A percentile compares a stretch with the other conserved stretches of the same genome.
These are phyloP conservation scores for Ambrosia artemisiifolia DNA, from an alignment of 129 eudicot species.

Conservation along the genomic window DNA sequence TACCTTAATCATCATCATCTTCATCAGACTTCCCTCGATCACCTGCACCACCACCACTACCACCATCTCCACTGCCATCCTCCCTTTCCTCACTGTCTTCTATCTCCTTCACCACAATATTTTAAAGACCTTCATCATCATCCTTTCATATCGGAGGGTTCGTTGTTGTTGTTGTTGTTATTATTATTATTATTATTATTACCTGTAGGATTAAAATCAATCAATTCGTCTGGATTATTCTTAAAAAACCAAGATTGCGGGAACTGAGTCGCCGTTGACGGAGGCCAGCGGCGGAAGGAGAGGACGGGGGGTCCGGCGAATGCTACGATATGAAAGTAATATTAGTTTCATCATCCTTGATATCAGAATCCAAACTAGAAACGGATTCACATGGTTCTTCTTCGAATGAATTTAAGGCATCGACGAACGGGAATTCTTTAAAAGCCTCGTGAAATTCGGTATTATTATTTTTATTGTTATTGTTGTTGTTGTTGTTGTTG, in stretches of 20 bases:
- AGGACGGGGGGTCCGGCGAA: not conserved
- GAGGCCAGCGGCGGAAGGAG: constrained; percentile 32
- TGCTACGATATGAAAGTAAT: constrained; percentile 20
- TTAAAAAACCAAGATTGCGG: constrained; percentile 15
- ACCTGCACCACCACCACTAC: too few species aligned
- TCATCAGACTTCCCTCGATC: too few species aligned
- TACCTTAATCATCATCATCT: too few species aligned
- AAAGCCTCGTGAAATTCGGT: constrained; percentile 36
- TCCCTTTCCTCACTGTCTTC: too few species aligned
- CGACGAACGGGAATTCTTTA: constrained; percentile 56
- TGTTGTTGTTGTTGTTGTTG: constrained; percentile 24
- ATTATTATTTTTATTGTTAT: constrained; percentile 3
- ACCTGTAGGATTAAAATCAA: constrained; percentile 8
- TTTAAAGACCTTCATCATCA: too few species aligned
- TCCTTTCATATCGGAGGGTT: too few species aligned
- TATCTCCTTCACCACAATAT: too few species aligned
- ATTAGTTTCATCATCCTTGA: constrained; percentile 11
- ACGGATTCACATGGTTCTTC: not conserved
- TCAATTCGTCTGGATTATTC: constrained; percentile 16
- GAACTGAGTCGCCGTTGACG: constrained; percentile 55
- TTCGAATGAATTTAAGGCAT: constrained; percentile 19
- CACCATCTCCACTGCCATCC: too few species aligned
- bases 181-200: too few species aligned
- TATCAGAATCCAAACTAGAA: constrained; percentile 7
- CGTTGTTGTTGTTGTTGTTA: too few species aligned